A percentile compares a stretch with the other conserved stretches of the same genome.
Evolutionary conservation across 2,329 filamentous ascomycete genomes (phyloP).

Genomic region (Ascocoryne sarcoides): DNA sequence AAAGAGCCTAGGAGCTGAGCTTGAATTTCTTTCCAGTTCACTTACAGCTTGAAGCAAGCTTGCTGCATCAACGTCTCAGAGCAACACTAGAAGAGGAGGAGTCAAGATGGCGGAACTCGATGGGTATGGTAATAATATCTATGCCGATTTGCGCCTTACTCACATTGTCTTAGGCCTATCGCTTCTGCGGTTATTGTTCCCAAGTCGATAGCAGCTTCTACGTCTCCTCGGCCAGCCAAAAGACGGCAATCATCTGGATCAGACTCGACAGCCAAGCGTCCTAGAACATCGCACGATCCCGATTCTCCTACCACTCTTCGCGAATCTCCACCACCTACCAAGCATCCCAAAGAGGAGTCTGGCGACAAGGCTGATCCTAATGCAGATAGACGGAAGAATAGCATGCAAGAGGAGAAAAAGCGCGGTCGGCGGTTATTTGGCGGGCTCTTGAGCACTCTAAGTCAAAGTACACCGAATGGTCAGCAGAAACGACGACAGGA

Average conservation of each 20-base stretch:
- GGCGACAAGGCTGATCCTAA: conserved; percentile 5
- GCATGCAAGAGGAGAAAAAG: conserved; percentile 67
- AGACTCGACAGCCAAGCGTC: conserved; percentile 43
- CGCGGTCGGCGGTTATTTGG: conserved; percentile 82
- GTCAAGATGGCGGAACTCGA: too few species aligned
- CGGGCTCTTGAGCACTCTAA: conserved; percentile 52
- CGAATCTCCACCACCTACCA: conserved; percentile 21
- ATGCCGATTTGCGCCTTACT: too few species aligned
- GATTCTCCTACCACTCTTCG: conserved; percentile 20
- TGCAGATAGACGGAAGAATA: conserved; percentile 32
- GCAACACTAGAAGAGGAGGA: too few species aligned
- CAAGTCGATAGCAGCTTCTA: conserved; percentile 11
- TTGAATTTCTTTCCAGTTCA: too few species aligned
- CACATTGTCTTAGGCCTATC: conserved; percentile 26
- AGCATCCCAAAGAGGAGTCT: conserved; percentile 5
- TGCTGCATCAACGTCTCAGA: too few species aligned
- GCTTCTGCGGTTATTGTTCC: conserved; percentile 30
- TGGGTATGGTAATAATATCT: too few species aligned
- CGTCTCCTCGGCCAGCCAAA: conserved; percentile 16
- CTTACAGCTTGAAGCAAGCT: too few species aligned
- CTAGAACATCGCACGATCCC: conserved; percentile 33
- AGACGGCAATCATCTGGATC: conserved; percentile 45
- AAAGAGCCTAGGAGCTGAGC: too few species aligned
- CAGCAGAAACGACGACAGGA: conserved; percentile 65
- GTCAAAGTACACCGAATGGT: conserved; percentile 55